These are phyloP conservation scores for Leptosphaerulina australis DNA, from an alignment of 2,329 filamentous ascomycete genomes.

Conservation along the genomic window DNA sequence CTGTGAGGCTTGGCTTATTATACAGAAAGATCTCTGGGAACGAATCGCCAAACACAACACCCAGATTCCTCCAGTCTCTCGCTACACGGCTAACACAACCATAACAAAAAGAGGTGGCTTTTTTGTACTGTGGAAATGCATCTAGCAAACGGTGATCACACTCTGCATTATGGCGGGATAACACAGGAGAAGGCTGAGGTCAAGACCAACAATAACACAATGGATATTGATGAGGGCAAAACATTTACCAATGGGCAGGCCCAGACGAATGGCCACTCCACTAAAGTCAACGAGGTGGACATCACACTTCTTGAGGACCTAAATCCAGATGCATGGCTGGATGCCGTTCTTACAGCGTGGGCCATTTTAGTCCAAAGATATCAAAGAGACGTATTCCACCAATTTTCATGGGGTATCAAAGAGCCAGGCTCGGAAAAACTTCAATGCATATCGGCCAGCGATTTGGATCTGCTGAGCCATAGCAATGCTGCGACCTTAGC, in stretches of 20 bases:
- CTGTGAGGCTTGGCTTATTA: slow-evolving; percentile 30
- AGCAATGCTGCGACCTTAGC: slow-evolving; percentile 23
- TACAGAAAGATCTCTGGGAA: slow-evolving; percentile 28
- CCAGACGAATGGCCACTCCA: slow-evolving; percentile 5
- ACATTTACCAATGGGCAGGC: slow-evolving; percentile 4
- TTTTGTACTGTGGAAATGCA: slow-evolving; percentile 22
- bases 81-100: background rate
- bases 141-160: slow-evolving; percentile 27
- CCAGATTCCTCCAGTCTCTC: slow-evolving; percentile 10
- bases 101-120: background rate
- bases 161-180: slow-evolving; percentile 23
- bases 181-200: slow-evolving; percentile 22
- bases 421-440: slow-evolving; percentile 12
- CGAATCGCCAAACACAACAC: slow-evolving; percentile 15
- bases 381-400: slow-evolving; percentile 40
- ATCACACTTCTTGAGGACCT: slow-evolving; percentile 20
- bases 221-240: slow-evolving; percentile 12
- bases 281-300: slow-evolving; percentile 24
- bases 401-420: slow-evolving; percentile 38
- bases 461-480: slow-evolving; percentile 27
- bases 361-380: slow-evolving; percentile 40
- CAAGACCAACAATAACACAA: slow-evolving; percentile 21
- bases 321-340: slow-evolving; percentile 22
- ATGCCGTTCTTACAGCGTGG: slow-evolving; percentile 41
- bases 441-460: slow-evolving; percentile 26